Evolutionary conservation across 352 stramenopile genomes (phyloP).

Genomic region (Saprolegnia diclina): DNA sequence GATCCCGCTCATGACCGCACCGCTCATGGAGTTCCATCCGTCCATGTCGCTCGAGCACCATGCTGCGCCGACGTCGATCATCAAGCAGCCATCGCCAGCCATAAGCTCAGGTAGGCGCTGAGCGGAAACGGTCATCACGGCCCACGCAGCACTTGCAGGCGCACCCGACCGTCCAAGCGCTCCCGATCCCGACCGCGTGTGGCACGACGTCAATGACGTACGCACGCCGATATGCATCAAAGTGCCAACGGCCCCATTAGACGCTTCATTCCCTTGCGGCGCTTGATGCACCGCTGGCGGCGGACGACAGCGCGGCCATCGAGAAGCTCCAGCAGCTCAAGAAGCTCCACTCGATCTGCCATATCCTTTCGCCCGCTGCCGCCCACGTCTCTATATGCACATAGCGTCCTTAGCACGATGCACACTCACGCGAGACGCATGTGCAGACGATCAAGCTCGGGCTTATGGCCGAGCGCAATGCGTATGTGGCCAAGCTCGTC

Average conservation of each 20-base stretch:
- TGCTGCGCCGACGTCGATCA: conserved; percentile 10
- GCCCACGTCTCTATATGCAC: not conserved
- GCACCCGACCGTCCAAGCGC: not conserved
- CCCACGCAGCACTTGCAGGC: not conserved
- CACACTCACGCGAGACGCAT: conserved; percentile 57
- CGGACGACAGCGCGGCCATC: not conserved
- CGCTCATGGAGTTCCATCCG: conserved; percentile 56
- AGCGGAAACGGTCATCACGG: not conserved
- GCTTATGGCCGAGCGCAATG: conserved; percentile 38
- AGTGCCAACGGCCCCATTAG: not conserved
- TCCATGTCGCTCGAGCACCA: conserved; percentile 62
- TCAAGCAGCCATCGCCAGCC: not conserved
- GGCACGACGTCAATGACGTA: conserved; percentile 39
- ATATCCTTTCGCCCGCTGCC: conserved; percentile 42
- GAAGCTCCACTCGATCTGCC: conserved; percentile 52
- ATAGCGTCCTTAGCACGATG: conserved; percentile 15
- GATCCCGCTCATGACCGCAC: not conserved
- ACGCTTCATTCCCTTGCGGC: not conserved
- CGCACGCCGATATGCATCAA: not conserved
- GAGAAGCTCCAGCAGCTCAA: conserved; percentile 17
- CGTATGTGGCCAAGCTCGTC: conserved; percentile 11
- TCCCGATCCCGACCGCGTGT: conserved; percentile 31
- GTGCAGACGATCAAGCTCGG: conserved; percentile 50
- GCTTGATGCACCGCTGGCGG: not conserved
- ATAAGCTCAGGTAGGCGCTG: not conserved